phyloP scores from a whole-genome alignment of 2,329 filamentous ascomycete genomes.

The Aspergillus brasiliensis region DNA sequence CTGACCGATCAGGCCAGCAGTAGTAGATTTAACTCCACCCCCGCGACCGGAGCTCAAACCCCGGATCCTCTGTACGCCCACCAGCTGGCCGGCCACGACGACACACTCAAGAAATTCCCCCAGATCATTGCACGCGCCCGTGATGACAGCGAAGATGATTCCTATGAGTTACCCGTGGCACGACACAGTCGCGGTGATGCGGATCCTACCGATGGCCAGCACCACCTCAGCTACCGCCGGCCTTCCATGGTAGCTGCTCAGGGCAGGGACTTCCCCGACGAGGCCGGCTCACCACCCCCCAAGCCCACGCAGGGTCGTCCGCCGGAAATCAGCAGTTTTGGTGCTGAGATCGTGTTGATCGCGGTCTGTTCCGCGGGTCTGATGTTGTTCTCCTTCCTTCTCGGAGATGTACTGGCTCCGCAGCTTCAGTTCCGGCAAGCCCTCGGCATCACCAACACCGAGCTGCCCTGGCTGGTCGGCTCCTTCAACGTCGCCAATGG shows the following conservation, averaged over 20 bases:
- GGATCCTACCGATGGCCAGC: background rate
- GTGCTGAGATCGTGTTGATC: constrained; percentile 45
- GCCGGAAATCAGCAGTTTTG: constrained; percentile 43
- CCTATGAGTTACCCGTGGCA: background rate
- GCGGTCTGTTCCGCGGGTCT: constrained; percentile 47
- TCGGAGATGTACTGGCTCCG: constrained; percentile 46
- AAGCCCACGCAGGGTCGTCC: constrained; percentile 37
- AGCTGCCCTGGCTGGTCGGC: constrained; percentile 49
- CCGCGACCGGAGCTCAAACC: constrained; percentile 31
- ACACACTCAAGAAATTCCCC: constrained; percentile 21
- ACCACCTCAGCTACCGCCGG: background rate
- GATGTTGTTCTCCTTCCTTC: constrained; percentile 46
- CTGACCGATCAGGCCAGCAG: background rate
- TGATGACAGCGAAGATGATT: constrained; percentile 11
- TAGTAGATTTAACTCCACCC: constrained; percentile 15
- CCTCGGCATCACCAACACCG: constrained; percentile 42
- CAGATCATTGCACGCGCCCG: constrained; percentile 18
- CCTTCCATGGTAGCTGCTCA: background rate
- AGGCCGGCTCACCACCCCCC: constrained; percentile 25
- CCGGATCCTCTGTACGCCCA: constrained; percentile 29
- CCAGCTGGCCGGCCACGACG: constrained; percentile 16
- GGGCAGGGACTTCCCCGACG: constrained; percentile 15
- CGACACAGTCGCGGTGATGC: background rate
- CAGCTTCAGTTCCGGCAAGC: constrained; percentile 42
- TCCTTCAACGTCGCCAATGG: constrained; percentile 47